Percentiles rank a stretch among this genome's conserved stretches.
Evolutionary conservation across 805 yeast genomes (phyloP).

Genomic region (Barnettozyma populi): DNA sequence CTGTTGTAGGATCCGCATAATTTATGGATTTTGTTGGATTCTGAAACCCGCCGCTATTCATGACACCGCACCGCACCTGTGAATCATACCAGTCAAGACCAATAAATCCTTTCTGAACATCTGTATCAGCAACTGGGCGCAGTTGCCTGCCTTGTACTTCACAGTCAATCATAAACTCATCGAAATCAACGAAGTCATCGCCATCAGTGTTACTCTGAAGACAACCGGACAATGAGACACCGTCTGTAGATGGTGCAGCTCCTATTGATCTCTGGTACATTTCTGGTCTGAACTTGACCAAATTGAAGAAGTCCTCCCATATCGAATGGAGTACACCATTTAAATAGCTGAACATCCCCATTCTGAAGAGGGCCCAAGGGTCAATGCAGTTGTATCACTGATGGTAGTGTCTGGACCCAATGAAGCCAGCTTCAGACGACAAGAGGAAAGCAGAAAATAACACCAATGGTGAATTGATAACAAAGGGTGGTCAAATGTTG

Average conservation of each 20-base stretch:
- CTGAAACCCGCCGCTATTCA: background rate
- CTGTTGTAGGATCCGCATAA: background rate
- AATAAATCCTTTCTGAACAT: background rate
- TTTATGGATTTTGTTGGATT: slow-evolving; percentile 1
- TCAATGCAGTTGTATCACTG: background rate
- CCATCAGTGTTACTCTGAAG: background rate
- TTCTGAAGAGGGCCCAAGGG: background rate
- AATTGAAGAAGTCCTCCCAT: slow-evolving; percentile 1
- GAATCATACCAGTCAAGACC: background rate
- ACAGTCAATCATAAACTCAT: background rate
- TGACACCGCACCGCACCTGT: background rate
- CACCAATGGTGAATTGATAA: background rate
- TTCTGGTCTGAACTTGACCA: slow-evolving; percentile 2
- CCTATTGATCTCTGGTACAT: background rate
- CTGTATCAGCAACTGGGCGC: background rate
- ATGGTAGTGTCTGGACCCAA: too few species aligned
- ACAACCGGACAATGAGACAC: background rate
- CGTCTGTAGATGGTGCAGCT: background rate
- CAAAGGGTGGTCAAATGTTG: background rate
- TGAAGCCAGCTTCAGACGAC: background rate
- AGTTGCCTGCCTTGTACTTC: background rate
- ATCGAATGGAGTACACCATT: background rate
- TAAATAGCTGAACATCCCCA: slow-evolving; percentile 1
- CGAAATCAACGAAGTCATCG: background rate
- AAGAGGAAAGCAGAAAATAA: too few species aligned